These are phyloP conservation scores for Suillus alpinus DNA, from an alignment of 768 basidiomycete genomes.

Conservation along the genomic window DNA sequence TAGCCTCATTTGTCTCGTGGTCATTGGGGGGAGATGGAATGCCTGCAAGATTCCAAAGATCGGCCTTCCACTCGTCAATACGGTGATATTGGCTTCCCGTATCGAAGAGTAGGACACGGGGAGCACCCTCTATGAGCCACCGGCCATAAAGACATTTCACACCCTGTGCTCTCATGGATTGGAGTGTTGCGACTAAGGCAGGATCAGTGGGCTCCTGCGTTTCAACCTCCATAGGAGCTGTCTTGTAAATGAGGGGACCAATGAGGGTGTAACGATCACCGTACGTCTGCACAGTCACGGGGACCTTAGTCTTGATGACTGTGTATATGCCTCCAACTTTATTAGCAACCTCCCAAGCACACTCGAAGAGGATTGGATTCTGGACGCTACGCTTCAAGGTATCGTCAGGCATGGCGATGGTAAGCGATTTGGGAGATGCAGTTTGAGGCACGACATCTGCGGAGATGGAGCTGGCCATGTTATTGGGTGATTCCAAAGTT, in stretches of 20 bases:
- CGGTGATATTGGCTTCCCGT: conserved; percentile 83
- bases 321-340: conserved; percentile 99
- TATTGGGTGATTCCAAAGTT: neutral
- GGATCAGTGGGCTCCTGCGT: conserved; percentile 84
- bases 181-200: conserved; percentile 69
- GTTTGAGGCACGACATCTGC: neutral
- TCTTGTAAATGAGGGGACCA: conserved; percentile 97
- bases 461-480: conserved; percentile 1
- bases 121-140: conserved; percentile 98
- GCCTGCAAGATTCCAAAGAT: conserved; percentile 97
- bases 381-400: conserved; percentile 64
- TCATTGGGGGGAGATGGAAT: conserved; percentile 97
- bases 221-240: conserved; percentile 99
- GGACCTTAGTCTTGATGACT: conserved; percentile 99
- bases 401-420: conserved; percentile 20
- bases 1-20: conserved; percentile 97
- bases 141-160: conserved; percentile 94
- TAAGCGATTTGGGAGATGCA: neutral
- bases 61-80: conserved; percentile 98
- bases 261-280: conserved; percentile 94
- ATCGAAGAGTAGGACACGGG: conserved; percentile 94
- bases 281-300: conserved; percentile 95
- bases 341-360: conserved; percentile 98
- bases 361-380: conserved; percentile 85
- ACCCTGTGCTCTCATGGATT: conserved; percentile 84